Evolutionary conservation across 208 protist genomes (phyloP), one percentile per base, ranked within the genome.

Genomic region (Leishmania lainsoni): DNA sequence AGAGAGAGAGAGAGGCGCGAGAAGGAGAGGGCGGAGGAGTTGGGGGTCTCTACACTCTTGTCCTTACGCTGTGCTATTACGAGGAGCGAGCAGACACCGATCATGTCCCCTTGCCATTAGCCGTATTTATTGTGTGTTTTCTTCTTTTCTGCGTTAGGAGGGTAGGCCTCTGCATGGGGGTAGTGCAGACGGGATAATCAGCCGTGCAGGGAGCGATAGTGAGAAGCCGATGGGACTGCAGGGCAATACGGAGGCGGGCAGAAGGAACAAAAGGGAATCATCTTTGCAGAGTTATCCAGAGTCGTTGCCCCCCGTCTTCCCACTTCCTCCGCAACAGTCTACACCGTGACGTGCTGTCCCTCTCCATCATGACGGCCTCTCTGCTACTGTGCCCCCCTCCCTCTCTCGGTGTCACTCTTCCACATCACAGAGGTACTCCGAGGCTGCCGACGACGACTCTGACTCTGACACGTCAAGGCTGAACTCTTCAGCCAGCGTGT

Each of bases 381-480:
- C 8, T 0, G 22, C 9, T 69, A 10, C 10, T 2, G 32, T 45
- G 8, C 29, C 49, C 42, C 26, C 39, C 17, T 29, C 8, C 17
- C 49, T 10, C 45, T 22, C 22, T 61, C 63, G 3, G 9, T 75
- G n/a, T 51, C 63, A 42, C 17, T 48, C 35, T 49, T 73, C 63
- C 56, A 81, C 59, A n/a, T 92, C 87, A 70, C 87, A 89, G 54
- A 90, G 80, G 52, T 91, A 92, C 72, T 91, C 88, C 22, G 87
- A 93, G 32, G 77, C 85, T 1, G 76, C 79, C 51, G 79, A 83
- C 17, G 81, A 83, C 22, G 83, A 91, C 3, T 83, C 83, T 22
- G 81, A 76, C 76, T 83, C 83, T 0, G 91, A 94, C n/a, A 88
- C 83, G 63, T 92, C 88, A 26, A 96, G 76, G 76, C 88, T 95